These are phyloP conservation scores for Petunia axillaris DNA, from an alignment of 257 asterid species.

Conservation along the genomic window DNA sequence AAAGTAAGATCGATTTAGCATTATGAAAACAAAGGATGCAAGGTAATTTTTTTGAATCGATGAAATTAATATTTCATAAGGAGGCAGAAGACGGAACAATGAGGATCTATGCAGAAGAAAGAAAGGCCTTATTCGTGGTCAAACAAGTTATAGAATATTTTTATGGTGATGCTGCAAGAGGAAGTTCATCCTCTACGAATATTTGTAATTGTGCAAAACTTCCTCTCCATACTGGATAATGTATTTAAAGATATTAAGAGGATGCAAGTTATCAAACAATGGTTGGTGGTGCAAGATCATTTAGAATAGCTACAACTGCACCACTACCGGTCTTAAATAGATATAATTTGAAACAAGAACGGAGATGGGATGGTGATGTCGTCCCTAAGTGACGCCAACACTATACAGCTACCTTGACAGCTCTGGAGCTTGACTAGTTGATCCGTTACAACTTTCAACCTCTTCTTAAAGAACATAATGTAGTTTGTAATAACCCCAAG, in stretches of 20 bases:
- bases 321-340: conserved; percentile 70
- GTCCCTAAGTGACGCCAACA: too few relatives aligned
- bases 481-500: too few relatives aligned
- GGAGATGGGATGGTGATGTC: conserved; percentile 56
- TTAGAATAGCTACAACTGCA: conserved; percentile 69
- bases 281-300: conserved; percentile 77
- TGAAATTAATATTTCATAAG: conserved; percentile 59
- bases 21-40: conserved; percentile 52
- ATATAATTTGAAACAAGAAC: conserved; percentile 49
- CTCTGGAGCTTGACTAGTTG: too few relatives aligned
- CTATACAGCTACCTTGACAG: too few relatives aligned
- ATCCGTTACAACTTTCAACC: too few relatives aligned
- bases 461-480: too few relatives aligned
- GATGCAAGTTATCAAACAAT: conserved; percentile 67
- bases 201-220: conserved; percentile 84
- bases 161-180: conserved; percentile 90
- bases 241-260: conserved; percentile 89
- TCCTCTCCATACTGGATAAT: conserved; percentile 70
- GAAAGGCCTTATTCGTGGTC: conserved; percentile 58
- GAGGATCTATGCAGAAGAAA: conserved; percentile 65
- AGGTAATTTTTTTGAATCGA: conserved; percentile 71
- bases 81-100: conserved; percentile 67
- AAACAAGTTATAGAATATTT: conserved; percentile 87
- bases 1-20: conserved; percentile 65
- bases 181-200: conserved; percentile 93